Base-by-base conservation (phyloP, 2,329 filamentous ascomycete genomes). In the Scorias spongiosa region DNA sequence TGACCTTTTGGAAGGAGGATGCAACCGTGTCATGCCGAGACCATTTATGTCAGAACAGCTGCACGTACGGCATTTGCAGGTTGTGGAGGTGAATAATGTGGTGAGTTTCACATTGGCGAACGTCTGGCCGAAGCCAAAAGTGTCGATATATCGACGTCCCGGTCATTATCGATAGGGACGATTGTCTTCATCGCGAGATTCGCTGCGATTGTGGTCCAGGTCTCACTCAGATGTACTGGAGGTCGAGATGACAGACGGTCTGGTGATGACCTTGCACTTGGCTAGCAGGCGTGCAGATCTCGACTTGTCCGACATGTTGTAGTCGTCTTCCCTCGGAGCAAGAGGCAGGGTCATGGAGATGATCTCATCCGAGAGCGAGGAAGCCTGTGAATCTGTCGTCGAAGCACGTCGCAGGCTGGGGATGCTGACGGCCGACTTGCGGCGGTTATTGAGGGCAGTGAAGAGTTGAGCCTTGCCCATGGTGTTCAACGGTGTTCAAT, bases 261-360 rank as follows among this genome's bases (percentile, higher is more conserved):
- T 17, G 14, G 12, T 36, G 32, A 36, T 15, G 32, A 36, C 46
- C 45, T 54, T 55, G 53, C 55, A 58, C 42, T 56, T 56, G 15
- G 52, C 53, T 9, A 57, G 50, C 10, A 59, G 39, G 26, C 50
- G 45, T 39, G 51, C 48, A 43, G 49, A 46, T 30, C 55, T 50
- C 10, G 49, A 48, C 42, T 54, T 50, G 40, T 58, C 56, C 29
- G 49, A 49, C 49, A 59, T 55, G 45, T 50, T 52, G 50, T 48
- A 56, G 47, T 57, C 46, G 46, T 57, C 56, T 42, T 59, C 53
- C 11, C 57, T 47, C 10, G 57, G 57, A 6, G 55, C 57, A 29
- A 59, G 44, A 9, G 57, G 57, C 4, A 58, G 48, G 5, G 53
- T 59, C 20, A 48, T 54, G 1, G 47, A 42, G 37, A 50, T 44